Base-by-base conservation (phyloP, 306 rosid genomes). In the Gleditsia sinensis region DNA sequence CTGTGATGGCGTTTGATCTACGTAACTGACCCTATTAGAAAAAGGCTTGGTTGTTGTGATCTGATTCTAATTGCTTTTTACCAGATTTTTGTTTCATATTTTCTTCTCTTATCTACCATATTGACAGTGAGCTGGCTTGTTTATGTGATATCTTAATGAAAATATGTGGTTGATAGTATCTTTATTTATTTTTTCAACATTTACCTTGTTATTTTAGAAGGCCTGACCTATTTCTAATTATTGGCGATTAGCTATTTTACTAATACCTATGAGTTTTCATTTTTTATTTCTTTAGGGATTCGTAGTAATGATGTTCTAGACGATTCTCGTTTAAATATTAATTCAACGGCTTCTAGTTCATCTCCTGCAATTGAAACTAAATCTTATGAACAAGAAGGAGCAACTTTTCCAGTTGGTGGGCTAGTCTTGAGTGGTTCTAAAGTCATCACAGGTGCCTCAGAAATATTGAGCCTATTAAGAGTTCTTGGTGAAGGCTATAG, bases 401-500 rank as follows among this genome's bases (percentile, higher is more conserved):
- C 78, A 23, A 59, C 71, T 43, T 48, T 79, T 74, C 69, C 63
- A 59, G 80, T 75, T 78, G 82, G 87, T 57, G 93, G 96, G 45
- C 83, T 64, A 74, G 45, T 65, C 57, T 65, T 86, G 80, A 86
- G 86, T 74, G 78, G 82, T 68, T 87, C 96, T 59, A 82, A 80
- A 88, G 81, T 86, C 67, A 54, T 79, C 36, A 75, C 81, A 40
- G 96, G 98, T 34, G 77, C 89, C 58, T 83, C 92, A 60, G 98
- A 92, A 85, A 80, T 90, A 79, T 78, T 95, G 82, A 62, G 87
- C 76, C 96, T 95, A 81, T 69, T 95, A 79, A 89, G 92, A 90
- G 81, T 78, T 64, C 84, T 95, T 37, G 99, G 99, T 59, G 98
- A 95, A 65, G 98, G 94, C 70, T 92, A 80, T 80, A 87, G 99